These are phyloP conservation scores for Curvularia lunata DNA, from an alignment of 2,329 filamentous ascomycete genomes.

Conservation along the genomic window DNA sequence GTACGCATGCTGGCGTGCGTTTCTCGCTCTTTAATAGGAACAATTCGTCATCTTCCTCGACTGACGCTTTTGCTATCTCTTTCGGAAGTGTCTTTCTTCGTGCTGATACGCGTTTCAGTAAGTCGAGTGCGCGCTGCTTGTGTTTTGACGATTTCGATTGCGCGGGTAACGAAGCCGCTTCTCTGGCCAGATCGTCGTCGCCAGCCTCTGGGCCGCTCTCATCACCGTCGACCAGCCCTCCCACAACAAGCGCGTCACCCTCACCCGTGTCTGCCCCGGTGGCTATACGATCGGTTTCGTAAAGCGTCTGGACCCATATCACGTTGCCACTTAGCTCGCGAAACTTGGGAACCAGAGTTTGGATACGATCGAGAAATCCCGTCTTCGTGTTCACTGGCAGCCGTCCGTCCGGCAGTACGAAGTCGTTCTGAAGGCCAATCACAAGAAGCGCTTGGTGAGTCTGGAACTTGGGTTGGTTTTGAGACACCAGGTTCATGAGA, in stretches of 20 bases:
- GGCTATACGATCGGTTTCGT: slow-evolving; percentile 65
- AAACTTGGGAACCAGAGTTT: slow-evolving; percentile 72
- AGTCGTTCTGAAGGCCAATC: slow-evolving; percentile 91
- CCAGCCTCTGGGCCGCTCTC: slow-evolving; percentile 45
- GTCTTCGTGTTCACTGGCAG: slow-evolving; percentile 69
- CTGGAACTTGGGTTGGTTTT: slow-evolving; percentile 59
- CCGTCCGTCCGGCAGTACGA: slow-evolving; percentile 71
- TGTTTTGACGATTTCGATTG: slow-evolving; percentile 45
- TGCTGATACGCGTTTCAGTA: slow-evolving; percentile 47
- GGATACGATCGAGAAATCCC: slow-evolving; percentile 71
- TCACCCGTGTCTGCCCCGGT: slow-evolving; percentile 58
- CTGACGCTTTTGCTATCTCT: slow-evolving; percentile 34
- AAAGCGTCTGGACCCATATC: slow-evolving; percentile 84
- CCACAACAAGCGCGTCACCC: slow-evolving; percentile 54
- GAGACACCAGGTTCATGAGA: slow-evolving; percentile 53
- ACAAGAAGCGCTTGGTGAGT: slow-evolving; percentile 76
- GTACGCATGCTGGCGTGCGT: slow-evolving; percentile 52
- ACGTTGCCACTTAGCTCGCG: slow-evolving; percentile 71
- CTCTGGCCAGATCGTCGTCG: slow-evolving; percentile 37
- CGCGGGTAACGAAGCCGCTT: slow-evolving; percentile 33
- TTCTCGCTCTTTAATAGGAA: slow-evolving; percentile 51
- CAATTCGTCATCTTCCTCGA: slow-evolving; percentile 55
- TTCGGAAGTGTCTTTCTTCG: slow-evolving; percentile 37
- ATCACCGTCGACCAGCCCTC: slow-evolving; percentile 45
- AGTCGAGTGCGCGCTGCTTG: slow-evolving; percentile 45